Evolutionary conservation across 352 stramenopile genomes (phyloP), one percentile per base, ranked within the genome.

Genomic region (Pilasporangium apinafurcum): DNA sequence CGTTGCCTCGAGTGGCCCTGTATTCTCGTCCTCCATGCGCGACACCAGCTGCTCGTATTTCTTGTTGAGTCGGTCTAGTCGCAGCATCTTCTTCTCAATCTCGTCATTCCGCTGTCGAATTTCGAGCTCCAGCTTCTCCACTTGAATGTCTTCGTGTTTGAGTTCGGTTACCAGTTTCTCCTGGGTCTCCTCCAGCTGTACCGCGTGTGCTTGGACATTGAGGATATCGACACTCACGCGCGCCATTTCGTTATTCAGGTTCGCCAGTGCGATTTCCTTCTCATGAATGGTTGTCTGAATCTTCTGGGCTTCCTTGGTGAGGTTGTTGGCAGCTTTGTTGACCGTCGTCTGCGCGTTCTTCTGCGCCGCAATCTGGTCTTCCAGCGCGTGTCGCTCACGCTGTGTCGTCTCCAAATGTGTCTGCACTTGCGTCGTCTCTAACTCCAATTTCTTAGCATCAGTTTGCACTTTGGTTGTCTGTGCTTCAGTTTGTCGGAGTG

Each of bases 71-170:
- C 85, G 69, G 53, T 97, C 91, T 7, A 98, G 65, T 0, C 83
- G 74, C 44, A 92, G 77, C 68, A 96, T 96, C 49, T 98, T 97
- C 64, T 98, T 98, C 47, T 98, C 95, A 17, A 98, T 97, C 49
- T 98, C 88, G 61, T 98, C 90, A 47, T 97, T 95, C 12, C 86
- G 75, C 62, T 97, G 92, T 7, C 86, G 83, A 42, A 98, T 96
- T 57, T 98, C 92, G 17, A 95, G 50, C 62, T 98, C 82, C 31
- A 94, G 85, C 54, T 95, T 92, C 51, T 93, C 84, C 14, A 97
- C 92, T 10, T 82, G 58, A 22, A 86, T 62, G 49, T 98, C 90
- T 34, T 95, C 90, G 17, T 69, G 57, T 50, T 93, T 86, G 16
- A 98, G 70, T 51, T 96, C 88, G 2, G 56, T 54, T 18, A 96